Conservation (phyloP, 345 rosid genomes). For the Cardamine chenopodiifolia region DNA sequence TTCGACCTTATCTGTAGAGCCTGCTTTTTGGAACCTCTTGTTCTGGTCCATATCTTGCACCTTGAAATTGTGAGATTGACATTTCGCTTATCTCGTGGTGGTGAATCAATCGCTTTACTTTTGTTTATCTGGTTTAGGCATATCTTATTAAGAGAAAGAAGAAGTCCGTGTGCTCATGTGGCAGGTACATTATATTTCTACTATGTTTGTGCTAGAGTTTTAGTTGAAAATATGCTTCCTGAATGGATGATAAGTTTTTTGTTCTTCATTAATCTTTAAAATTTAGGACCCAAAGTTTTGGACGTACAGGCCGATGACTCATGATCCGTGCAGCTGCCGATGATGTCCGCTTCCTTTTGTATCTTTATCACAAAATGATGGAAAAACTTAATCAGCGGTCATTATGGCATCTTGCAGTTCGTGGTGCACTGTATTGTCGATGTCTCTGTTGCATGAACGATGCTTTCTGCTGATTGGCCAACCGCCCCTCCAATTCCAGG, state of each 20-base stretch:
- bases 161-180: slow-evolving; percentile 89
- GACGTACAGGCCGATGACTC: slow-evolving; percentile 79
- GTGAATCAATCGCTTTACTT: slow-evolving; percentile 9
- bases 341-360: slow-evolving; percentile 91
- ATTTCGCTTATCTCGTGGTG: neutral
- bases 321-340: slow-evolving; percentile 96
- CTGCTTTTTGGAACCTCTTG: slow-evolving; percentile 38
- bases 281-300: slow-evolving; percentile 88
- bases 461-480: slow-evolving; percentile 77
- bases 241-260: neutral
- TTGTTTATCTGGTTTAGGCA: slow-evolving; percentile 51
- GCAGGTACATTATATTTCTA: slow-evolving; percentile 57
- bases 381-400: slow-evolving; percentile 69
- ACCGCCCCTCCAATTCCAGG: slow-evolving; percentile 76
- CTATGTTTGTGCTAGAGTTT: neutral
- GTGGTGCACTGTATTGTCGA: slow-evolving; percentile 77
- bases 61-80: slow-evolving; percentile 25
- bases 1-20: slow-evolving; percentile 27
- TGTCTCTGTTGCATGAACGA: slow-evolving; percentile 82
- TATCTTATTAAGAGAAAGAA: slow-evolving; percentile 89
- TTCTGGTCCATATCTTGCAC: slow-evolving; percentile 36
- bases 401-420: slow-evolving; percentile 79
- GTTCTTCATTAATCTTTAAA: neutral
- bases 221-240: neutral
- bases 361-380: slow-evolving; percentile 80